These are phyloP conservation scores for Pelagophyceae sp. DNA, from an alignment of 352 stramenopile genomes.

Conservation along the genomic window DNA sequence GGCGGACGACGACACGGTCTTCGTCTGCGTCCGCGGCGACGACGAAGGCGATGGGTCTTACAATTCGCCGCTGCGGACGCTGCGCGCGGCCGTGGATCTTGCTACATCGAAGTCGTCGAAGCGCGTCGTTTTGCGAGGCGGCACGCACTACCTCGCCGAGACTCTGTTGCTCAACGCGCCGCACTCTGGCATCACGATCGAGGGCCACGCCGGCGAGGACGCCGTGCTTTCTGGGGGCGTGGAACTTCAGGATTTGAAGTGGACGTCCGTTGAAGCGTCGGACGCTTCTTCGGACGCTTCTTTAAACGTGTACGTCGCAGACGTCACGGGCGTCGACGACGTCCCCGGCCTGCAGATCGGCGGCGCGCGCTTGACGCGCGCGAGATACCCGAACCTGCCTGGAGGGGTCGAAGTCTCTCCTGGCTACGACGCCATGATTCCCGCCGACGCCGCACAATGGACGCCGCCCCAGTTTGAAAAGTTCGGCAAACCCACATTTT, in stretches of 20 bases:
- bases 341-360: constrained; percentile 26
- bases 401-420: not conserved
- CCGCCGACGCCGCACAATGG: not conserved
- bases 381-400: constrained; percentile 30
- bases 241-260: not conserved
- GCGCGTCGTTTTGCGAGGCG: constrained; percentile 18
- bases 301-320: not conserved
- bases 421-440: constrained; percentile 23
- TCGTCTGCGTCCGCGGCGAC: not conserved
- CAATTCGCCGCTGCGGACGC: not conserved
- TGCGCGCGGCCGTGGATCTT: not conserved
- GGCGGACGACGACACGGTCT: not conserved
- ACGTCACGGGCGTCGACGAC: not conserved
- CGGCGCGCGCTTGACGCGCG: constrained; percentile 9
- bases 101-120: not conserved
- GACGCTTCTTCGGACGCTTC: too few species aligned
- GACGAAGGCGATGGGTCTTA: not conserved
- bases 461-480: not conserved
- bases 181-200: constrained; percentile 20
- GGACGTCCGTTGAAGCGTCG: not conserved
- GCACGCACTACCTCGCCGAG: constrained; percentile 13
- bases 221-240: constrained; percentile 22
- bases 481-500: not conserved
- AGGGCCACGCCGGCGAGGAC: constrained; percentile 20
- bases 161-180: not conserved